These are phyloP conservation scores for Centrapalus pauciflorus DNA, from an alignment of 129 eudicot species.

Conservation along the genomic window DNA sequence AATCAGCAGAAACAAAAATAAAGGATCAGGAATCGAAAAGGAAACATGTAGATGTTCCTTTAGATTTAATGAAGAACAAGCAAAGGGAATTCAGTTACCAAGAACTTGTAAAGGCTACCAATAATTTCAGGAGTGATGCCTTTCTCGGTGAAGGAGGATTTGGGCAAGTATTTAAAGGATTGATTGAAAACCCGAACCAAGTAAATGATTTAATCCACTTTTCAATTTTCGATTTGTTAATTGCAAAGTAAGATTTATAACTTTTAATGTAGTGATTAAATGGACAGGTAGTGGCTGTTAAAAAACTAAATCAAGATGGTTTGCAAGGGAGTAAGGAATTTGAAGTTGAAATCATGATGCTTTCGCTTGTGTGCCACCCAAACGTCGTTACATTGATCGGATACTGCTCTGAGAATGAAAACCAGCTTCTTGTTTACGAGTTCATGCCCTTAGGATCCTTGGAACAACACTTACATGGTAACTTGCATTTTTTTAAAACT, in stretches of 20 bases:
- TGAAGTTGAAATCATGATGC: conserved; percentile 63
- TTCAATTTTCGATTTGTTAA: neutral
- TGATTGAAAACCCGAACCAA: conserved; percentile 34
- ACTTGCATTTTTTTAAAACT: neutral
- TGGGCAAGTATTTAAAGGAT: conserved; percentile 61
- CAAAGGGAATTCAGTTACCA: conserved; percentile 28
- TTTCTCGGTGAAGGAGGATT: conserved; percentile 69
- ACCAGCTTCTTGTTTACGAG: conserved; percentile 59
- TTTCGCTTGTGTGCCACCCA: conserved; percentile 54
- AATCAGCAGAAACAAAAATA: conserved; percentile 6
- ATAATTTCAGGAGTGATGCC: conserved; percentile 45
- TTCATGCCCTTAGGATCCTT: conserved; percentile 69
- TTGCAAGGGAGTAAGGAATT: conserved; percentile 65
- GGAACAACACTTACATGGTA: conserved; percentile 58
- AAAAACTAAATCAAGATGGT: conserved; percentile 42
- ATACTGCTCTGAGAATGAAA: conserved; percentile 50
- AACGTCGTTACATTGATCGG: conserved; percentile 65
- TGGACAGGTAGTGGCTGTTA: conserved; percentile 62
- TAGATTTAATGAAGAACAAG: neutral
- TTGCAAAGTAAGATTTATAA: neutral
- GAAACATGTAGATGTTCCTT: conserved; percentile 1
- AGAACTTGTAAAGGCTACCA: conserved; percentile 65
- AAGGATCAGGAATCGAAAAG: neutral
- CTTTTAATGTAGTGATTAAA: conserved; percentile 10
- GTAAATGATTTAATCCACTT: conserved; percentile 23